Evolutionary conservation across 805 yeast genomes (phyloP).

Genomic region (Candida nonsorbophila): DNA sequence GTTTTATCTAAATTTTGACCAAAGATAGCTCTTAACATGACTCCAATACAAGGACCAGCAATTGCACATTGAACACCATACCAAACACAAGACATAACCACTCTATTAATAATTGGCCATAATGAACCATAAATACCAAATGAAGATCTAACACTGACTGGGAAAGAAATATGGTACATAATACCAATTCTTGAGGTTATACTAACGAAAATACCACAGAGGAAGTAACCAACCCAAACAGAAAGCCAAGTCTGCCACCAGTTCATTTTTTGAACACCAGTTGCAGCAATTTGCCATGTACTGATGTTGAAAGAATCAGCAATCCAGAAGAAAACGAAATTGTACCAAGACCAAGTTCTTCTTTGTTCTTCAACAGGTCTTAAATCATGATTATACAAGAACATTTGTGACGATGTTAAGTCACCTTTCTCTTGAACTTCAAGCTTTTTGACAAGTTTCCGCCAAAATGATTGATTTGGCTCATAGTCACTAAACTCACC

Average conservation of each 20-base stretch:
- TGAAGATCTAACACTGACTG: constrained; percentile 73
- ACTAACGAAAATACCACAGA: constrained; percentile 66
- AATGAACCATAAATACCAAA: constrained; percentile 84
- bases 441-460: constrained; percentile 9
- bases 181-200: constrained; percentile 77
- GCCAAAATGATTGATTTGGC: constrained; percentile 8
- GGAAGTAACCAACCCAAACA: constrained; percentile 77
- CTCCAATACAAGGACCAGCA: constrained; percentile 74
- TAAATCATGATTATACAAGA: constrained; percentile 69
- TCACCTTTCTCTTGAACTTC: constrained; percentile 33
- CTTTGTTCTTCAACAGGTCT: constrained; percentile 72
- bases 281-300: constrained; percentile 88
- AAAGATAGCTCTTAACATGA: constrained; percentile 74
- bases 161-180: constrained; percentile 77
- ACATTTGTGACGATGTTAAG: constrained; percentile 54
- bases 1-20: constrained; percentile 57
- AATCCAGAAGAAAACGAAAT: constrained; percentile 77
- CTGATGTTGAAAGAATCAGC: constrained; percentile 88
- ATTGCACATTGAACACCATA: constrained; percentile 82
- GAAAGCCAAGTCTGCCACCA: constrained; percentile 94
- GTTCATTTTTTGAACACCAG: constrained; percentile 64
- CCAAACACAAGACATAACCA: constrained; percentile 85
- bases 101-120: constrained; percentile 88
- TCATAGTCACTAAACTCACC: constrained; percentile 9
- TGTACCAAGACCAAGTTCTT: constrained; percentile 83